These are phyloP conservation scores for Moringa oleifera DNA, from an alignment of 345 rosid species.

Conservation along the genomic window DNA sequence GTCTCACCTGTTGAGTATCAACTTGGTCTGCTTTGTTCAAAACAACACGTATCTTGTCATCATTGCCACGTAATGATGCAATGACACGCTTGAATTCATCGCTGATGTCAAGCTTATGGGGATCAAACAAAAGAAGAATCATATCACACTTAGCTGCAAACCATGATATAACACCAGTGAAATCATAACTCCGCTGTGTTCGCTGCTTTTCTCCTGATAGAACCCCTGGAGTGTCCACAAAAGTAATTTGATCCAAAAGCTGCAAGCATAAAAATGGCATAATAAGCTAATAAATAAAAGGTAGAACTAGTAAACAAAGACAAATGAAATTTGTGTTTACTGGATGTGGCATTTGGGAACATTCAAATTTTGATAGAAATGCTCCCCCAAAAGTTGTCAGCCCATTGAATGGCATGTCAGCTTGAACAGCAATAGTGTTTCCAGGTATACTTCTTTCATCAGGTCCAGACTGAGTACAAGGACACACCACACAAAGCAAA, in stretches of 20 bases:
- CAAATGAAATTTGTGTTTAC: too few relatives aligned
- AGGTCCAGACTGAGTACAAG: constrained; percentile 55
- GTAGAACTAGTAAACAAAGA: too few relatives aligned
- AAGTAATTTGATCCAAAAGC: constrained; percentile 85
- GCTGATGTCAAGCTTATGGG: constrained; percentile 89
- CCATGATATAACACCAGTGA: constrained; percentile 93
- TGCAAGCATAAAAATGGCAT: constrained; percentile 23
- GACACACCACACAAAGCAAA: too few relatives aligned
- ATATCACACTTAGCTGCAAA: constrained; percentile 94
- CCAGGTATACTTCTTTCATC: constrained; percentile 84
- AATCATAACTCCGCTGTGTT: constrained; percentile 81
- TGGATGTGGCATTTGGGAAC: constrained; percentile 95
- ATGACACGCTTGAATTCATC: constrained; percentile 96
- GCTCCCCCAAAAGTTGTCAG: constrained; percentile 87
- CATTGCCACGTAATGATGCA: constrained; percentile 77
- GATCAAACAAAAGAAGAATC: constrained; percentile 93
- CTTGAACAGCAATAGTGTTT: constrained; percentile 87
- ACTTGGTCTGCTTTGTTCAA: constrained; percentile 95
- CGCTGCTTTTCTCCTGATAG: constrained; percentile 93
- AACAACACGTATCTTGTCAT: constrained; percentile 94
- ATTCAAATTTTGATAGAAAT: constrained; percentile 78
- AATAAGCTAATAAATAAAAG: constrained; percentile 4
- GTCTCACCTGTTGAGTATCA: constrained; percentile 78
- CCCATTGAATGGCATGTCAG: constrained; percentile 83
- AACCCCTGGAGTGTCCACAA: constrained; percentile 96